phyloP scores from a whole-genome alignment of 768 basidiomycete species.

The Mycena maculata region DNA sequence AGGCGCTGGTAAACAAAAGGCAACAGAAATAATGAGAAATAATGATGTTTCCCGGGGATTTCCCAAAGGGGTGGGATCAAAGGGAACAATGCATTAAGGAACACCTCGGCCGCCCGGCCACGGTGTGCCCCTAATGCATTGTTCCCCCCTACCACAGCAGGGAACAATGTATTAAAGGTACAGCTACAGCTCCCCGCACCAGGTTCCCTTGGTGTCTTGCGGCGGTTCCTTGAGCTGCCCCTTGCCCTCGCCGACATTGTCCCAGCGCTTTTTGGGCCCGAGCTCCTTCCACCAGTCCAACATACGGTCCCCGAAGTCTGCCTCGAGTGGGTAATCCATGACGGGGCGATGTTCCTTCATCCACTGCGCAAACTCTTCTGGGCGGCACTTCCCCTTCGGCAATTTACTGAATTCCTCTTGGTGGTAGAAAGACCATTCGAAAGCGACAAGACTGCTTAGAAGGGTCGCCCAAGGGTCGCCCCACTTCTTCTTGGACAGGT shows the following conservation, averaged over 20 bases:
- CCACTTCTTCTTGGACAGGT: not conserved
- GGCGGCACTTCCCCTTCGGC: not conserved
- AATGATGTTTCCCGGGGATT: too few relatives aligned
- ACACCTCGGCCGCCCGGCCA: too few relatives aligned
- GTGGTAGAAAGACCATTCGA: not conserved
- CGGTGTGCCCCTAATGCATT: too few relatives aligned
- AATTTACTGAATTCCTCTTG: not conserved
- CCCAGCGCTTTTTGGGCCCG: not conserved
- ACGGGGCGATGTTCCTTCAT: not conserved
- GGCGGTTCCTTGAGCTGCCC: not conserved
- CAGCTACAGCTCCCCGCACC: too few relatives aligned
- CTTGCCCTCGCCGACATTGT: not conserved
- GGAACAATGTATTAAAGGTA: too few relatives aligned
- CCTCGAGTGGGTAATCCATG: not conserved
- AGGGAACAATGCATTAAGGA: too few relatives aligned
- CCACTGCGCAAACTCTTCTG: not conserved
- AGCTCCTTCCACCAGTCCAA: not conserved
- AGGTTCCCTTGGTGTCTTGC: too few relatives aligned
- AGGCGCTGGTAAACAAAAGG: too few relatives aligned
- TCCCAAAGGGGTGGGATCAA: too few relatives aligned
- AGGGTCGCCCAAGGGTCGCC: not conserved
- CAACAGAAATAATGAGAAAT: too few relatives aligned
- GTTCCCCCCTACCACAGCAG: too few relatives aligned
- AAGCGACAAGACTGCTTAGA: not conserved
- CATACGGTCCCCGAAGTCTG: not conserved